Base-by-base conservation (phyloP, 2,329 filamentous ascomycete species). In the Neopestalotiopsis rosae region DNA sequence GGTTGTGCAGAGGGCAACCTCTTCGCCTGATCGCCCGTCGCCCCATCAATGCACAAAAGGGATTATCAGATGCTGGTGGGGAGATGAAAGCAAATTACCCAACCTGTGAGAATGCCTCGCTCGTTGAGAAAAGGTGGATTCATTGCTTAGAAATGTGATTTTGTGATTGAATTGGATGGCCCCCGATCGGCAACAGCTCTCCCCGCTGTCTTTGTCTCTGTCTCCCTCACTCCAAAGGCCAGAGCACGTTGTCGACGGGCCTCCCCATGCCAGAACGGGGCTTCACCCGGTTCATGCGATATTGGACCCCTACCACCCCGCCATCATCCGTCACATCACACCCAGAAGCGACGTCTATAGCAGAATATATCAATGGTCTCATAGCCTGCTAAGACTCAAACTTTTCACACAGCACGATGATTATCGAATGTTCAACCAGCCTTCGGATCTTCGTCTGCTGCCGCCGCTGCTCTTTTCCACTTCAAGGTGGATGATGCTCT, bases 401-500 rank as follows among this genome's bases (percentile, higher is more conserved):
- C 17, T 12, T 42, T 24, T 59, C 20, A 2, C 40, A n/a, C 30
- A 62, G 20, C 28, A 62, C 32, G 32, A 34, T 34, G 32, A 62
- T 38, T 34, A 62, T 62, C 4, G 17, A 34, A 62, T 62, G 59
- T 34, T 62, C 34, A 30, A 2, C 32, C 30, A 7, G 13, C 12
- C n/a, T 14, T 20, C 14, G 34, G 30, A 20, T 62, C 59, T 24
- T 62, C 59, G 28, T 34, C 17, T 40, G n/a, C 30, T 62, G n/a
- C 14, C 34, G 20, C 32, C 34, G 20, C 32, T 34, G 30, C 14
- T 34, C 34, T 62, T 20, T 34, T 62, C 59, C 32, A 62, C 32
- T 62, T 62, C 20, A 38, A 34, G 59, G 59, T 62, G 59, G 59
- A 62, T 49, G 34, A 52, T 65, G 62, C 34, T 13, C 17, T 3